These are phyloP conservation scores for bread wheat (Triticum aestivum) DNA, from an alignment of 176 grass and related monocot species.

Conservation along the genomic window IWGSC_CS_RefSeq_v2.1 NC_057795.1:650554193-650554692, in stretches of 20 bases:
- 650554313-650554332: too few species aligned
- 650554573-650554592: background rate
- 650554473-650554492: background rate
- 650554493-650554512: too few species aligned
- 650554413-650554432: background rate
- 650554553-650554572: background rate
- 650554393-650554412: background rate
- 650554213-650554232: too few species aligned
- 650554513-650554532: background rate
- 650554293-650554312: too few species aligned
- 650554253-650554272: too few species aligned
- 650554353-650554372: too few species aligned
- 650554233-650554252: too few species aligned
- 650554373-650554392: background rate
- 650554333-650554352: too few species aligned
- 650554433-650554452: background rate
- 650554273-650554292: too few species aligned
- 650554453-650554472: background rate
- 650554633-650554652: background rate
- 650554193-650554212: too few species aligned
- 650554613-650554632: background rate
- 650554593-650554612: background rate
- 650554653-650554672: background rate
- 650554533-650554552: background rate
- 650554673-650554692: background rate